Percentiles rank a stretch among this genome's conserved stretches.
phyloP scores from a whole-genome alignment of 805 yeast species.

The Ogataea allantospora region DNA sequence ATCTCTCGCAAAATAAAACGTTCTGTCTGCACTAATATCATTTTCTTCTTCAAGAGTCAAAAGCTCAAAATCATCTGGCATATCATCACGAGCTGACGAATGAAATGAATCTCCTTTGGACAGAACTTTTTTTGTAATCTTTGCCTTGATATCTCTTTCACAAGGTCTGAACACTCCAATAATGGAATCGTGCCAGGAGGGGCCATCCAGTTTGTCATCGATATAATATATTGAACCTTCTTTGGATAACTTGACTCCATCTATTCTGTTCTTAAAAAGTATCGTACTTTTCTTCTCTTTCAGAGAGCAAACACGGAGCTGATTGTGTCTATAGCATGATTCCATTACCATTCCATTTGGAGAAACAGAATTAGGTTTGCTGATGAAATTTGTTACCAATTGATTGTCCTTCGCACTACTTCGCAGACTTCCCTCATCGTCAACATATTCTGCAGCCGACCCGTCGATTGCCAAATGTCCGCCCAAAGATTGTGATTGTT shows the following conservation, averaged over 20 bases:
- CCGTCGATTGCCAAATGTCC: conserved; percentile 23
- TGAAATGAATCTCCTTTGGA: conserved; percentile 20
- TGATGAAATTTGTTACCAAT: conserved; percentile 2
- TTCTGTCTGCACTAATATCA: conserved; percentile 8
- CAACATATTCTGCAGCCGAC: conserved; percentile 17
- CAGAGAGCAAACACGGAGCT: conserved; percentile 21
- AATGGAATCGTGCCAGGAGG: conserved; percentile 29
- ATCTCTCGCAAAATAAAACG: conserved; percentile 50
- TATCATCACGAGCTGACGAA: conserved; percentile 6
- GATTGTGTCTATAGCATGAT: conserved; percentile 14
- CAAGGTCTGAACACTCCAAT: conserved; percentile 32
- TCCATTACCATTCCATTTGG: conserved; percentile 18
- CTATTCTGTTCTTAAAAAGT: conserved; percentile 25
- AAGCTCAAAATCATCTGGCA: conserved; percentile 19
- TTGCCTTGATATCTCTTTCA: conserved; percentile 28
- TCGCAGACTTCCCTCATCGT: conserved; percentile 5
- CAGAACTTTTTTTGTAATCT: conserved; percentile 28
- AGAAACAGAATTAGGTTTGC: conserved; percentile 9
- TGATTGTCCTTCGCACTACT: background rate
- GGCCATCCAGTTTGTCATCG: conserved; percentile 21
- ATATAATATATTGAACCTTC: conserved; percentile 30
- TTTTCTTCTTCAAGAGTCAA: conserved; percentile 18
- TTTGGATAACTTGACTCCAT: conserved; percentile 33
- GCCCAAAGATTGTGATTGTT: conserved; percentile 17
- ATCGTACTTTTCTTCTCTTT: conserved; percentile 25